Evolutionary conservation across 306 rosid species (phyloP).

Genomic region (Aeschynomene evenia): DNA sequence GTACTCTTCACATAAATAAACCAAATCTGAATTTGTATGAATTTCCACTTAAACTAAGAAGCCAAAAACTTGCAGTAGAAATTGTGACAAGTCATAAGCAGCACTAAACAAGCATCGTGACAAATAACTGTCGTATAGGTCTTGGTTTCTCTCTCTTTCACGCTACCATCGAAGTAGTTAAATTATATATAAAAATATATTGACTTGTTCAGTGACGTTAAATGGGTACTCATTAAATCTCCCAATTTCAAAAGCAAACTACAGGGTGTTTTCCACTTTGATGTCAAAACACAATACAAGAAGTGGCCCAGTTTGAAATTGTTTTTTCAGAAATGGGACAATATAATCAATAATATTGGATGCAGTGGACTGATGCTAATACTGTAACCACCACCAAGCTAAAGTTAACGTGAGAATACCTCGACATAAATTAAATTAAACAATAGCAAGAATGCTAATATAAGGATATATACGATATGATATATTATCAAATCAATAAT

Average conservation of each 20-base stretch:
- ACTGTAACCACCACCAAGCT: constrained; percentile 9
- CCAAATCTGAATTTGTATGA: neutral
- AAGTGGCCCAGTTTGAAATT: constrained; percentile 19
- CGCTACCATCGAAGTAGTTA: neutral
- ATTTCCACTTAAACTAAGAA: neutral
- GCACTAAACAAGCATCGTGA: neutral
- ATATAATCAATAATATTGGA: no score
- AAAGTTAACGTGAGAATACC: no score
- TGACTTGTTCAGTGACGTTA: neutral
- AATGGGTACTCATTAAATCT: neutral
- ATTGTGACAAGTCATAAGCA: neutral
- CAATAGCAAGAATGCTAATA: no score
- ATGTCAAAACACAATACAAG: neutral
- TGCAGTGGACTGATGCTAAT: neutral
- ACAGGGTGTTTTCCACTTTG: neutral
- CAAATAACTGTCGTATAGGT: neutral
- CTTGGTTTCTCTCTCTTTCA: neutral
- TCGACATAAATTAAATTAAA: no score
- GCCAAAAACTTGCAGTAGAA: neutral
- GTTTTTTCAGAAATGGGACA: neutral
- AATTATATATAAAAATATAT: neutral
- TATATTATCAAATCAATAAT: no score
- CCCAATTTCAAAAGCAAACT: neutral
- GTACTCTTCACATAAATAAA: no score
- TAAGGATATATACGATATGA: no score